These are phyloP conservation scores for Rhodotorula kratochvilovae DNA, from an alignment of 768 basidiomycete species.

Conservation along the genomic window DNA sequence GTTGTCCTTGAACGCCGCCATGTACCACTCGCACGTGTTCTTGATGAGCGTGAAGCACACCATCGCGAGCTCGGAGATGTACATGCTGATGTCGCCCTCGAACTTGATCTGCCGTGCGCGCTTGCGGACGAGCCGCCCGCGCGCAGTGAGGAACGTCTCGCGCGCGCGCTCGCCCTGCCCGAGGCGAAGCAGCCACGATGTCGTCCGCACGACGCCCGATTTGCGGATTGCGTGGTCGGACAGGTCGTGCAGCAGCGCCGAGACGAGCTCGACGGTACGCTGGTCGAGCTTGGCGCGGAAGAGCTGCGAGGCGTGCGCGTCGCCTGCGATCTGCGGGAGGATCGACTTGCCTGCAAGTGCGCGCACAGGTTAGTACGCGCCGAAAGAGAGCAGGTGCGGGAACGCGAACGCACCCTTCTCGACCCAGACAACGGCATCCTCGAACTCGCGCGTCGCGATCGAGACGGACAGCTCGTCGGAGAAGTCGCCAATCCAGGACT, in stretches of 20 bases:
- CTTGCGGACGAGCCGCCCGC: constrained; percentile 66
- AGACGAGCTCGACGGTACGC: constrained; percentile 37
- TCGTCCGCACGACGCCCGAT: constrained; percentile 64
- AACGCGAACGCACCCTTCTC: constrained; percentile 61
- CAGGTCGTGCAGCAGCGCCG: constrained; percentile 52
- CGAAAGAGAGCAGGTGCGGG: too few species aligned
- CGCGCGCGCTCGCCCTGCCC: constrained; percentile 73
- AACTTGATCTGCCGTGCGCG: constrained; percentile 82
- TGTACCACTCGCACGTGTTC: constrained; percentile 96
- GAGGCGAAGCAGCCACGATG: constrained; percentile 68
- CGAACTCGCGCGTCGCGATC: constrained; percentile 83
- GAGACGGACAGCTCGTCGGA: constrained; percentile 86
- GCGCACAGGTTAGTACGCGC: neutral
- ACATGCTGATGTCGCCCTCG: constrained; percentile 78
- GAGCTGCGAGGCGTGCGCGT: constrained; percentile 28
- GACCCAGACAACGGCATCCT: constrained; percentile 73
- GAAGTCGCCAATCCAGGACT: constrained; percentile 84
- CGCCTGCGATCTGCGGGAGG: constrained; percentile 36
- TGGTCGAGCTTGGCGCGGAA: constrained; percentile 42
- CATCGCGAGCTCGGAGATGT: constrained; percentile 78
- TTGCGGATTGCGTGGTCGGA: constrained; percentile 69
- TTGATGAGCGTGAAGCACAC: constrained; percentile 92
- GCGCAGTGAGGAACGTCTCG: constrained; percentile 72
- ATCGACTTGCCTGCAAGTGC: constrained; percentile 53
- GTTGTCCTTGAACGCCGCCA: constrained; percentile 92